Percentiles rank a stretch among this genome's conserved stretches.
These are phyloP conservation scores for Globisporangium ultimum DNA, from an alignment of 352 stramenopile species.

Conservation along the genomic window DNA sequence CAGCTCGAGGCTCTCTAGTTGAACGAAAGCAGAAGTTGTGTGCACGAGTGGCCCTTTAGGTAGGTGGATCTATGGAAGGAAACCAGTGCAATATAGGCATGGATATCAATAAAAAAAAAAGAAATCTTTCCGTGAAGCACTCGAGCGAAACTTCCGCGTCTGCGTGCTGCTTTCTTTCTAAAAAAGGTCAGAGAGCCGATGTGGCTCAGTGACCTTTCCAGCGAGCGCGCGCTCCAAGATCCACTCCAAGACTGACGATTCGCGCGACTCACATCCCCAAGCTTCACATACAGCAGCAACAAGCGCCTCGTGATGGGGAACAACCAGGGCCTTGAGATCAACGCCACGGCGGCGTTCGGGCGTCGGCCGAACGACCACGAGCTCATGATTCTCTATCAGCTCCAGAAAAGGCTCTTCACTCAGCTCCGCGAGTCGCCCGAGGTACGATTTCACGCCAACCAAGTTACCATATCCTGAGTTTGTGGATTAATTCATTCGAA, in stretches of 20 bases:
- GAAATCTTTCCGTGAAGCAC: background rate
- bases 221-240: no score
- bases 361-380: conserved; percentile 53
- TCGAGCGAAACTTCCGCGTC: background rate
- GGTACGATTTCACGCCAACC: conserved; percentile 19
- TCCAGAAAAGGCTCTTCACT: conserved; percentile 57
- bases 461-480: no score
- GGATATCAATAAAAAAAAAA: background rate
- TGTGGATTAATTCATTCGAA: background rate
- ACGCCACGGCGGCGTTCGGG: conserved; percentile 32
- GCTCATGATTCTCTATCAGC: conserved; percentile 56
- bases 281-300: background rate
- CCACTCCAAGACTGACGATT: no score
- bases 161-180: no score
- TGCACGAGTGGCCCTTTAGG: no score
- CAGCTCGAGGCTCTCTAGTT: conserved; percentile 22
- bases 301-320: conserved; percentile 38
- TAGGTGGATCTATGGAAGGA: no score
- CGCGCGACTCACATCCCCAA: no score
- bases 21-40: background rate
- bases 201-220: no score
- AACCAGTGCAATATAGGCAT: background rate
- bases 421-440: conserved; percentile 61
- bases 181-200: no score
- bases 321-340: conserved; percentile 23